These are phyloP conservation scores for Rhododendron molle DNA, from an alignment of 148 eudicot species.

Conservation along the genomic window DNA sequence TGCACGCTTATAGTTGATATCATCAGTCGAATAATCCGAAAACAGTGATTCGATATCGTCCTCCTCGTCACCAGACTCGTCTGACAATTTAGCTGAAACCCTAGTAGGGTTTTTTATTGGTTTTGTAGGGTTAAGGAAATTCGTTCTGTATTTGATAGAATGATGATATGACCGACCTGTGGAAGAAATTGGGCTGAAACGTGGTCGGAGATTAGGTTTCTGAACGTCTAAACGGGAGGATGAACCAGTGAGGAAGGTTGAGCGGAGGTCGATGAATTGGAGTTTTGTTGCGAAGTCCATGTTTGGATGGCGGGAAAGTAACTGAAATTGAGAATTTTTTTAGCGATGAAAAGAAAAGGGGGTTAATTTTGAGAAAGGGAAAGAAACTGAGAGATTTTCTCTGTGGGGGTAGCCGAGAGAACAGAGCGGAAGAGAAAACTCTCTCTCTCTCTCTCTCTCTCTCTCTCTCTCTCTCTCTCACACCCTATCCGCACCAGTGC, in stretches of 20 bases:
- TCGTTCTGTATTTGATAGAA: conserved; percentile 19
- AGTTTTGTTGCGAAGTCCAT: conserved; percentile 47
- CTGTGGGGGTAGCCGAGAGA: no score
- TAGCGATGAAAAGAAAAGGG: background rate
- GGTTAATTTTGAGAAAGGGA: no score
- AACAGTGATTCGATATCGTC: conserved; percentile 76
- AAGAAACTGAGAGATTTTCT: background rate
- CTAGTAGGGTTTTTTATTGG: conserved; percentile 27
- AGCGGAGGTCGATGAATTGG: conserved; percentile 37
- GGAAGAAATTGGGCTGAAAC: conserved; percentile 23
- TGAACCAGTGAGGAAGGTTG: conserved; percentile 36
- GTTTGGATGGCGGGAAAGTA: background rate
- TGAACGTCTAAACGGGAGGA: conserved; percentile 18
- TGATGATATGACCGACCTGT: background rate
- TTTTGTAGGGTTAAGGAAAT: background rate
- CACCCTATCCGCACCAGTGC: no score
- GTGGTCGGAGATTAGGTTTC: conserved; percentile 31
- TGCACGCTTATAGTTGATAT: conserved; percentile 26
- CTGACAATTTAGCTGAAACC: conserved; percentile 37
- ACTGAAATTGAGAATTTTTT: background rate
- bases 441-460: background rate
- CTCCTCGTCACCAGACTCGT: conserved; percentile 29
- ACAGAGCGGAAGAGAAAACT: background rate
- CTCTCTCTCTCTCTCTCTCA: background rate
- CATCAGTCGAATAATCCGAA: conserved; percentile 32